phyloP scores from a whole-genome alignment of 2,329 filamentous ascomycete genomes.

The Aspergillus felis region DNA sequence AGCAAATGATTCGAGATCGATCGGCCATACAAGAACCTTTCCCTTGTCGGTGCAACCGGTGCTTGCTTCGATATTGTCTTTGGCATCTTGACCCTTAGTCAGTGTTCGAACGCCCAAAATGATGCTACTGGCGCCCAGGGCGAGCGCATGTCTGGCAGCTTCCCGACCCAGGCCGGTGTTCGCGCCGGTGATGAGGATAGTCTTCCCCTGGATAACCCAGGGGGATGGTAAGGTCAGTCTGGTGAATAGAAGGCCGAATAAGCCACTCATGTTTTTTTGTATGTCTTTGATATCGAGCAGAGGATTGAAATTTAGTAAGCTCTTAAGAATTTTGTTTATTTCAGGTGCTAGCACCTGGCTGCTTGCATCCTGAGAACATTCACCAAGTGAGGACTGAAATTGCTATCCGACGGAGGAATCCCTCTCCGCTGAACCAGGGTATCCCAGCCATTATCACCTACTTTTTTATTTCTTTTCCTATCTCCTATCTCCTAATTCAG shows the following conservation, averaged over 20 bases:
- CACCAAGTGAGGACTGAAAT: too few relatives aligned
- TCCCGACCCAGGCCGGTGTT: constrained; percentile 41
- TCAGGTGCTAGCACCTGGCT: too few relatives aligned
- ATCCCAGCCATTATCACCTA: too few relatives aligned
- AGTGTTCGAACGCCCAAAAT: constrained; percentile 44
- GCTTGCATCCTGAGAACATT: too few relatives aligned
- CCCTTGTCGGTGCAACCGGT: constrained; percentile 9
- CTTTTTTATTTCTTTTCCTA: neutral
- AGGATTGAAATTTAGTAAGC: too few relatives aligned
- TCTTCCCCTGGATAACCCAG: neutral
- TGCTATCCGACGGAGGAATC: too few relatives aligned
- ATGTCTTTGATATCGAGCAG: too few relatives aligned
- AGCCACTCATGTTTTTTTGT: neutral
- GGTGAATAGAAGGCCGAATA: constrained; percentile 1
- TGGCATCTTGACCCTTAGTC: constrained; percentile 44
- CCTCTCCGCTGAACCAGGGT: too few relatives aligned
- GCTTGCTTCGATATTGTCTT: constrained; percentile 35
- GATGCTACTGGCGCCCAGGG: constrained; percentile 38
- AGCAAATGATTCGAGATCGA: constrained; percentile 41
- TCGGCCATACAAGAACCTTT: constrained; percentile 44
- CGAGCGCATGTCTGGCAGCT: constrained; percentile 43
- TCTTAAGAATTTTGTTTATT: too few relatives aligned
- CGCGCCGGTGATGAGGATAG: constrained; percentile 9
- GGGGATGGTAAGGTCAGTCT: neutral
- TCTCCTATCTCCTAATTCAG: neutral